Evolutionary conservation across 2,329 filamentous ascomycete species (phyloP).

Genomic region (Trichothecium roseum): DNA sequence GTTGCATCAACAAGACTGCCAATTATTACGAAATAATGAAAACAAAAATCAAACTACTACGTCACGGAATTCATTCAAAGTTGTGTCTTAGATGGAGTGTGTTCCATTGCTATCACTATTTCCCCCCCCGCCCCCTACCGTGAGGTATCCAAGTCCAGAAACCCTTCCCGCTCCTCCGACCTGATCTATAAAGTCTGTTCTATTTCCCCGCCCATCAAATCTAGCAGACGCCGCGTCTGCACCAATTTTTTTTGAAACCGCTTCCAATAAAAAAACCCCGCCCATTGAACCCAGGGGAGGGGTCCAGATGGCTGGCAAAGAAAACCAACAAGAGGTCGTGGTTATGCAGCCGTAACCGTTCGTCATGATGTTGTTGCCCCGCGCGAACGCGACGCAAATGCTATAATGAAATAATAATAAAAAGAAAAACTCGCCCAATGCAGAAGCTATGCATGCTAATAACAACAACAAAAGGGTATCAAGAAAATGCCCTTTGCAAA

Average conservation of each 20-base stretch:
- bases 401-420: conserved; percentile 3
- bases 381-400: conserved; percentile 4
- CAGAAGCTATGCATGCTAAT: background rate
- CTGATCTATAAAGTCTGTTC: background rate
- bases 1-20: no score
- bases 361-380: background rate
- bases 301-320: background rate
- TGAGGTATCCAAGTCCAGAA: background rate
- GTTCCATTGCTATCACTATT: conserved; percentile 1
- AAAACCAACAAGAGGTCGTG: conserved; percentile 2
- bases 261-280: background rate
- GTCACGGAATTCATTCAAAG: conserved; percentile 1
- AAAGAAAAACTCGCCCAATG: conserved; percentile 1
- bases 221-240: background rate
- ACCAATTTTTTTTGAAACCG: background rate
- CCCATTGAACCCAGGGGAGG: background rate
- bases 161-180: no score
- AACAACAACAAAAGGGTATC: conserved; percentile 2
- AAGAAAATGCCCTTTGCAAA: background rate
- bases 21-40: no score
- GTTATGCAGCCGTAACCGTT: conserved; percentile 15
- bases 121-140: background rate
- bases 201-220: background rate
- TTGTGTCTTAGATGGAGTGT: no score
- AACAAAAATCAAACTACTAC: no score